These are phyloP conservation scores for Musa schizocarpa DNA, from an alignment of 176 grass and related monocot genomes.

Conservation along the genomic window DNA sequence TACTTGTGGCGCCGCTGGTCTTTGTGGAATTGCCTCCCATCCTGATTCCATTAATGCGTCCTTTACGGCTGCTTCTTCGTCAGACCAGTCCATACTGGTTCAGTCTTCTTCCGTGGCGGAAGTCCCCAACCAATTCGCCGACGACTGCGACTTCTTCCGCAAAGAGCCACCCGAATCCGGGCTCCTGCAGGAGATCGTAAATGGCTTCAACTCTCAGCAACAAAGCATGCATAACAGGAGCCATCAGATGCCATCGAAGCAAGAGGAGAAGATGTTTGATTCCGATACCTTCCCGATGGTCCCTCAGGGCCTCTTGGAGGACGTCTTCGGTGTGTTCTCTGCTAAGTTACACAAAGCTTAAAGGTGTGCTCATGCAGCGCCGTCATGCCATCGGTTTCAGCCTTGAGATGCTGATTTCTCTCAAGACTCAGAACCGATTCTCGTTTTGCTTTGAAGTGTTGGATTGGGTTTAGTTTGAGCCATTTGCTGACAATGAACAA, in stretches of 20 bases:
- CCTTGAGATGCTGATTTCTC: too few species aligned
- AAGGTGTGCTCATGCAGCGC: too few species aligned
- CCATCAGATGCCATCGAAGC: too few species aligned
- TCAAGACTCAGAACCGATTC: too few species aligned
- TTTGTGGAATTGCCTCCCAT: background rate
- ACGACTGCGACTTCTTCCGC: background rate
- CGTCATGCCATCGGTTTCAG: too few species aligned
- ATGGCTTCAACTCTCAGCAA: background rate
- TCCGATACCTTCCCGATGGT: background rate
- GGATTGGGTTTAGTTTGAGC: too few species aligned
- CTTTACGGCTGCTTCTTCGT: background rate
- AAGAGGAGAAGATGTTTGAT: too few species aligned
- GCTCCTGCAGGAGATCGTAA: background rate
- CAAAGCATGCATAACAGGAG: background rate
- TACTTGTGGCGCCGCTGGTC: background rate
- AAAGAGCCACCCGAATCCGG: background rate
- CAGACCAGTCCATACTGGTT: background rate
- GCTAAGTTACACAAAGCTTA: too few species aligned
- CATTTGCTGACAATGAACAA: too few species aligned
- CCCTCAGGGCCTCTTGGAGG: slow-evolving; percentile 1
- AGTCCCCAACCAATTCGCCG: background rate
- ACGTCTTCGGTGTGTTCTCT: background rate
- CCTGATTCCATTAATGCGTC: too few species aligned
- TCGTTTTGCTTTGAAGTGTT: too few species aligned
- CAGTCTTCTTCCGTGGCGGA: background rate